These are phyloP conservation scores for Monilinia polystroma DNA, from an alignment of 2,329 filamentous ascomycete genomes.

Conservation along the genomic window DNA sequence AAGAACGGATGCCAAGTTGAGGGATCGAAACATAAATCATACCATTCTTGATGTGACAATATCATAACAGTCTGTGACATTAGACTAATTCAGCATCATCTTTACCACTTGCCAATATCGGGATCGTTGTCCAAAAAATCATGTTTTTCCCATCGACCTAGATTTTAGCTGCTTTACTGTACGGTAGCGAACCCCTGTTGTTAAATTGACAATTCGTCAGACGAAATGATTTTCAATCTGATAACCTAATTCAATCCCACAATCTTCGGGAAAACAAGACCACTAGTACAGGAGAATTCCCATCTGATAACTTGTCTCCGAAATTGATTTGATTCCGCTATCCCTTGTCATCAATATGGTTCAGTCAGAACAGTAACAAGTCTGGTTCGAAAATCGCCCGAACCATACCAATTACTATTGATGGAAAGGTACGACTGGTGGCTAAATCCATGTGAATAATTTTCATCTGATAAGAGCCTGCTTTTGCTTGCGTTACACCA, in stretches of 20 bases:
- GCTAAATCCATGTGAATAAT: too few species aligned
- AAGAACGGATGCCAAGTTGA: not conserved
- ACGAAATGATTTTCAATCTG: slow-evolving; percentile 16
- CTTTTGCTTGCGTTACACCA: not conserved
- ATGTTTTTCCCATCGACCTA: not conserved
- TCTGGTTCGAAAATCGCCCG: too few species aligned
- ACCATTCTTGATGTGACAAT: not conserved
- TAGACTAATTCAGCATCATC: not conserved
- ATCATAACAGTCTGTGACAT: not conserved
- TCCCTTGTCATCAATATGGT: too few species aligned
- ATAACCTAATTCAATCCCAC: slow-evolving; percentile 7
- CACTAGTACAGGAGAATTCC: not conserved
- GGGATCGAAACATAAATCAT: not conserved
- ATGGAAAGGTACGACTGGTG: too few species aligned
- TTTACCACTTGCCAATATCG: not conserved
- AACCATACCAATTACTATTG: too few species aligned
- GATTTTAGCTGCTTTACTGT: not conserved
- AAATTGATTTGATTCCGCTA: too few species aligned
- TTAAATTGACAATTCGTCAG: not conserved
- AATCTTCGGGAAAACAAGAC: not conserved
- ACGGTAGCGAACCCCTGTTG: not conserved
- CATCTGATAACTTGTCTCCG: slow-evolving; percentile 8
- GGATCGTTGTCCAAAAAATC: not conserved
- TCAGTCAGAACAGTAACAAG: too few species aligned
- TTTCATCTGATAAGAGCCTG: too few species aligned